Evolutionary conservation across 1,284 basidiomycete genomes (phyloP), one percentile per base, ranked within the genome.

Genomic region (Apiotrichum porosum): DNA sequence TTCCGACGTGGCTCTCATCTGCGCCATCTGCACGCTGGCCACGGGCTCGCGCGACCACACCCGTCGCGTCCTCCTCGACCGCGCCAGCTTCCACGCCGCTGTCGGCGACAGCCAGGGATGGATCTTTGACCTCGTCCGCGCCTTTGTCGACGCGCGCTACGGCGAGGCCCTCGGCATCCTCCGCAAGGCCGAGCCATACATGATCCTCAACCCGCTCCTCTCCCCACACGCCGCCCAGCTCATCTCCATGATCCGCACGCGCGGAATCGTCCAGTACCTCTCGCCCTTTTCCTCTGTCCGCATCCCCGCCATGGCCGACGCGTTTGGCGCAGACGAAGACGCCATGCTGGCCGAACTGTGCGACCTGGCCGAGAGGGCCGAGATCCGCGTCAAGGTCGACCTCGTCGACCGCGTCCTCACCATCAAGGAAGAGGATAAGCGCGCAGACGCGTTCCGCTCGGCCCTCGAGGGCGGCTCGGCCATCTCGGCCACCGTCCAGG

Each of bases 221-320:
- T 39, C 38, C 3, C 34, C 49, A 3, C 53, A 63, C 38, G 39
- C 58, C 1, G 13, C 24, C 3, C 45, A 24, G 8, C 56, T 69
- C 21, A 31, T 63, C 19, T 14, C 31, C 10, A 37, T 56, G n/a
- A 67, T 71, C 41, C 52, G 59, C 42, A 62, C 54, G 6, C 51
- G 60, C 23, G 56, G 62, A 9, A 54, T 70, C 38, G 50, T 64
- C n/a, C 69, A 70, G 54, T 71, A 70, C 51, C 56, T 68, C 32
- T 38, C 53, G 24, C 69, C 69, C 0, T 71, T 68, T 53, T 58
- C 64, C 0, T 49, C 58, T 0, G 60, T 71, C 21, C 50, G 58
- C 23, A 50, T 71, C 31, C 46, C 45, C 3, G 54, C 52, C 5
- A 71, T 71, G 69, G 62, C 60, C 0, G 21, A 42, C n/a, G 61